Base-by-base conservation (phyloP, 768 basidiomycete genomes). In the Russula olivacea region DNA sequence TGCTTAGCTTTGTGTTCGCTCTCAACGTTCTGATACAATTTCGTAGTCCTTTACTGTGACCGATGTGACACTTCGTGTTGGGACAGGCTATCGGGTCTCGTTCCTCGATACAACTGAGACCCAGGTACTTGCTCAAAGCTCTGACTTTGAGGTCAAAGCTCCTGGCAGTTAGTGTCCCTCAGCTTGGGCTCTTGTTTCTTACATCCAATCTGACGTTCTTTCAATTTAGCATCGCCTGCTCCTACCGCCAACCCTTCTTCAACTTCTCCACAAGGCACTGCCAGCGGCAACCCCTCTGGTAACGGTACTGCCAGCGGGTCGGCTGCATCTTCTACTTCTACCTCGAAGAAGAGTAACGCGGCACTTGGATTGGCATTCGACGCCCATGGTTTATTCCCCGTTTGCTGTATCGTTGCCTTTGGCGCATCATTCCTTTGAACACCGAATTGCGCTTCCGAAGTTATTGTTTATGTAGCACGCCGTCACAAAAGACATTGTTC, bases 61-160 rank as follows among this genome's bases (percentile, higher is more conserved):
- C 53, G 69, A 75, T 61, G 77, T 78, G 52, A 77, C 76, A 3
- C 69, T 75, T 59, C 61, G 40, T 11, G 38, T 52, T 21, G 74
- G 67, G 6, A 54, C 61, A 30, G 68, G 68, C 50, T 79, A 76
- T 67, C 62, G 66, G 55, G 74, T 79, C 52, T 67, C 69, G 58
- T 78, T 78, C 62, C 69, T 75, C 49, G 75, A 74, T 19, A 51
- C 56, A 23, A 75, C 78, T 67, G 8, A n/a, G 19, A 66, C 68
- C 12, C 66, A 76, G 34, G 64, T 77, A 36, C 71, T 69, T 61
- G 77, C 76, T 2, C 68, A 63, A 34, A 74, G 73, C 66, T 32
- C 69, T 21, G 40, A 64, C 5, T 79, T 79, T 67, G 67, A 70
- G 36, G 74, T 79, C 21, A 73, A 70, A 66, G 66, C 75, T n/a